phyloP scores from a whole-genome alignment of 1,284 basidiomycete genomes.

The Ceratobasidium sp. region DNA sequence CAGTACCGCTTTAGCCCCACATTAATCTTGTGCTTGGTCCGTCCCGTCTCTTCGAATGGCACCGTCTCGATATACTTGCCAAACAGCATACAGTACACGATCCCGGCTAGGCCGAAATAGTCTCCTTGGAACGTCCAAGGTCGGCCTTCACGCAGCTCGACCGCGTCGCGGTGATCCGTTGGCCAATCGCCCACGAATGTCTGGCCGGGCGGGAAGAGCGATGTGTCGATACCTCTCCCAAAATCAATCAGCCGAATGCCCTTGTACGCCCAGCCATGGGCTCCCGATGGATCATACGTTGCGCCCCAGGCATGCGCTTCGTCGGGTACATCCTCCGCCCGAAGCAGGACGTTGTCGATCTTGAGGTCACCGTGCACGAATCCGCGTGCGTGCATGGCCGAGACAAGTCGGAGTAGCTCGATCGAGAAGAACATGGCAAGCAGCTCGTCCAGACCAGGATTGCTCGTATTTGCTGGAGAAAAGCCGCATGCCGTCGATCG shows the following conservation, averaged over 20 bases:
- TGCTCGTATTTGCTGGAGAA: constrained; percentile 50
- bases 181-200: constrained; percentile 88
- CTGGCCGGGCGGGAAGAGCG: constrained; percentile 78
- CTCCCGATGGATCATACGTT: constrained; percentile 76
- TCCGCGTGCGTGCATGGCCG: constrained; percentile 78
- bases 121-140: constrained; percentile 96
- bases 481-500: constrained; percentile 76
- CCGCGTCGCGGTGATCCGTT: constrained; percentile 85
- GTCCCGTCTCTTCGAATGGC: constrained; percentile 56
- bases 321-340: constrained; percentile 82
- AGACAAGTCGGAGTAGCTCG: constrained; percentile 84
- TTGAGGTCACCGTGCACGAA: constrained; percentile 99
- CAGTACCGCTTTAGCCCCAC: constrained; percentile 92
- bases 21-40: constrained; percentile 66
- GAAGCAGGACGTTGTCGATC: constrained; percentile 96
- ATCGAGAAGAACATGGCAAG: constrained; percentile 94
- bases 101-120: constrained; percentile 91
- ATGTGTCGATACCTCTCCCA: constrained; percentile 88
- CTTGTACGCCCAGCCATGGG: constrained; percentile 83
- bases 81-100: constrained; percentile 94
- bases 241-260: constrained; percentile 96
- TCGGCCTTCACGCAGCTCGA: constrained; percentile 81
- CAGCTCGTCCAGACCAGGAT: constrained; percentile 79
- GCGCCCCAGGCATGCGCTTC: constrained; percentile 73
- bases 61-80: constrained; percentile 89